These are phyloP conservation scores for Xerophyta viscosa DNA, from an alignment of 106 monocot genomes.

Conservation along the genomic window DNA sequence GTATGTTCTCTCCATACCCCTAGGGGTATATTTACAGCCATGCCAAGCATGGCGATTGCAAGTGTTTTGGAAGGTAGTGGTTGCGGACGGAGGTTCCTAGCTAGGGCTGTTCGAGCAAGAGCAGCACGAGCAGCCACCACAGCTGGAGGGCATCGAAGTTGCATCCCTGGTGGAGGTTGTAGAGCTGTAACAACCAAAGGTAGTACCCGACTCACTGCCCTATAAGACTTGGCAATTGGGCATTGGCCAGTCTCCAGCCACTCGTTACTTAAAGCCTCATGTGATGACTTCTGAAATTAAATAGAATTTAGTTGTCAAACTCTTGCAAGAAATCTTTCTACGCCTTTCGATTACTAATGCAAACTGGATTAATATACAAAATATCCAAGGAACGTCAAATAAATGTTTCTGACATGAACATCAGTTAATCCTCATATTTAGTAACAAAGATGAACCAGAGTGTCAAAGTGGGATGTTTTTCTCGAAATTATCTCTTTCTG, in stretches of 20 bases:
- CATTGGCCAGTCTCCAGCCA: conserved; percentile 40
- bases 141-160: conserved; percentile 24
- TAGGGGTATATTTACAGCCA: conserved; percentile 41
- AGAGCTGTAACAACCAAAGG: conserved; percentile 35
- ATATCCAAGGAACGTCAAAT: not conserved
- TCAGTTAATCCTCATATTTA: no score
- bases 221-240: conserved; percentile 35
- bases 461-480: no score
- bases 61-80: conserved; percentile 33
- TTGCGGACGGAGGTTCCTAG: conserved; percentile 35
- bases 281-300: conserved; percentile 15
- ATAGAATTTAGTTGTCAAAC: not conserved
- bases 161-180: conserved; percentile 33
- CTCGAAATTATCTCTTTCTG: no score
- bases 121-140: conserved; percentile 38
- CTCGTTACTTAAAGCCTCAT: conserved; percentile 27
- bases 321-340: not conserved
- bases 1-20: conserved; percentile 52
- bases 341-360: not conserved
- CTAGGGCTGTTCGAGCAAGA: conserved; percentile 33
- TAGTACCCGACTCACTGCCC: conserved; percentile 29
- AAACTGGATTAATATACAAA: not conserved
- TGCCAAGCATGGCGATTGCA: conserved; percentile 30
- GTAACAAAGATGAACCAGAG: no score
- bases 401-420: no score